Base-by-base conservation (phyloP, 2,329 filamentous ascomycete species). In the Xylariaceae sp. region DNA sequence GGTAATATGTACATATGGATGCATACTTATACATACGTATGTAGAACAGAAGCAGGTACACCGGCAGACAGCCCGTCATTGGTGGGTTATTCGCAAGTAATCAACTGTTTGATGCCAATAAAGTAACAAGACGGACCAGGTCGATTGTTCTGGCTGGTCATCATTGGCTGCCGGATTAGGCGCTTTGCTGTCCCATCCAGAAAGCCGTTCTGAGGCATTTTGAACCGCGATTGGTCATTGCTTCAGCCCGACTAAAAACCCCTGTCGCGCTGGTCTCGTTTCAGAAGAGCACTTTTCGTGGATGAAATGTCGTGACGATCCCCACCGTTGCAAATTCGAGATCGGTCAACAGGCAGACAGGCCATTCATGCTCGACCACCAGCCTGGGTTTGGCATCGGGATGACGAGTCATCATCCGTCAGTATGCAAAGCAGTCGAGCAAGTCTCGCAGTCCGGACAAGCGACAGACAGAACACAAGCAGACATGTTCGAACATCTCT, bases 241-340 rank as follows among this genome's bases (percentile, higher is more conserved):
- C 42, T 23, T 45, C 44, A 48, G 32, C 40, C 42, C 47, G 49
- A 52, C 44, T 50, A 53, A 23, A 43, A 47, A 12, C 16, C 58
- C 58, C 53, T 56, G 50, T 61, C 29, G 50, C 44, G 43, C 53
- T 60, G 57, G 60, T 46, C 42, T 54, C 52, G 61, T 63, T 63
- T 63, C 61, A 59, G 51, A 59, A 47, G 29, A 40, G 47, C 41
- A 47, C 52, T 45, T 26, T 26, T 26, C 9, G 23, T 9, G 23
- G 23, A 26, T 9, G 23, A 9, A 26, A 52, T 55, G 56, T 60
- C 57, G 55, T 54, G 57, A 56, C 44, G 52, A 46, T 43, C 50
- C 32, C 54, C 54, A 54, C 54, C 18, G 37, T 37, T 47, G 47
- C 57, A 56, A 41, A 52, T 54, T 44, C 42, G 41, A 53, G 51